These are phyloP conservation scores for Tulasnella sp. DNA, from an alignment of 768 basidiomycete species.

Conservation along the genomic window DNA sequence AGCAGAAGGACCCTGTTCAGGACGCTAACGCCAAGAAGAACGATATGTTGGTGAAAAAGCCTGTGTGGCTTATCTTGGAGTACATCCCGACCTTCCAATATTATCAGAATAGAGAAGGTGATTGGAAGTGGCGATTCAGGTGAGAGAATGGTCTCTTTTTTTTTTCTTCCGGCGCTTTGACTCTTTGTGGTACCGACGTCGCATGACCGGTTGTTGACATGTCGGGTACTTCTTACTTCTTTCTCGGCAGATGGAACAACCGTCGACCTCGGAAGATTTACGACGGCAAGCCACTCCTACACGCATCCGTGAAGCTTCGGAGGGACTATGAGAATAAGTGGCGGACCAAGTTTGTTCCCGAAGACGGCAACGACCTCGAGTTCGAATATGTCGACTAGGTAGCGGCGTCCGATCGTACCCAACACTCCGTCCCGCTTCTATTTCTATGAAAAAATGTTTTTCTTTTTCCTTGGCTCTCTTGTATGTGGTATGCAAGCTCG, in stretches of 20 bases:
- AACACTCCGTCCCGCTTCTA: too few species aligned
- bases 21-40: background rate
- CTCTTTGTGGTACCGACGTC: too few species aligned
- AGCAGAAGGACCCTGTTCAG: too few species aligned
- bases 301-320: conserved; percentile 3
- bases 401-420: too few species aligned
- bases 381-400: too few species aligned
- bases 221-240: background rate
- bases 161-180: too few species aligned
- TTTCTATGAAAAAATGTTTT: too few species aligned
- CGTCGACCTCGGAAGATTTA: conserved; percentile 21
- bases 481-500: too few species aligned
- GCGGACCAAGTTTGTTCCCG: background rate
- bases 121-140: conserved; percentile 21
- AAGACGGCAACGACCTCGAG: background rate
- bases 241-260: background rate
- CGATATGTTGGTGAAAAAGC: conserved; percentile 9
- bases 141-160: background rate
- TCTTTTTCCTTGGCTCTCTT: too few species aligned
- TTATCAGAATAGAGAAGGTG: conserved; percentile 26
- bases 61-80: conserved; percentile 34
- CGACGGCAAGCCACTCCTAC: background rate
- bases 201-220: too few species aligned
- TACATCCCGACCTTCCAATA: conserved; percentile 1
- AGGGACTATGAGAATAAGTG: background rate